Evolutionary conservation across 441 rosid species (phyloP), one percentile per base, ranked within the genome.

Genomic region (Melastoma candidum): DNA sequence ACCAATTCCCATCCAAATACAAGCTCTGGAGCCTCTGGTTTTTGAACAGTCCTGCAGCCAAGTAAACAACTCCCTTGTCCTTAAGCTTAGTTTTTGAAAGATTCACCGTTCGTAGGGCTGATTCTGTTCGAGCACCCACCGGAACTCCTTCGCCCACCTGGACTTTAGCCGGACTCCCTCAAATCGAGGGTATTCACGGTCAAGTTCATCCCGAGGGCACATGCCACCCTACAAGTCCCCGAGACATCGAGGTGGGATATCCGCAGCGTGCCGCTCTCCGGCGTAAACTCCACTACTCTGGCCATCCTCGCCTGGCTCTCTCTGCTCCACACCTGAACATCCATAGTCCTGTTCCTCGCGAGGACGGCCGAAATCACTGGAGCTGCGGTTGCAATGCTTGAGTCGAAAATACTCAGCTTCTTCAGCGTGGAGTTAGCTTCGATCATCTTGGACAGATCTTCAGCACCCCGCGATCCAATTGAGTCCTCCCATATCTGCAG

Each of bases 401-500:
- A 82, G 71, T 93, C 95, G 52, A 86, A 89, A 29, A 84, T 77
- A 13, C 87, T 89, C 77, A 86, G 49, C 26, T 79, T 65, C 63
- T 78, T 93, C 71, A 89, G 68, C 25, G 78, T 78, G 26, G 88
- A 84, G 74, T 93, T 88, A 2, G 63, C 78, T 80, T 89, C 93
- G 26, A 93, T 93, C 99, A 93, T 93, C 71, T 76, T 83, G 0
- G 96, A 81, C 17, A 93, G 84, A 73, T 93, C 96, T 72, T 93
- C 95, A 0, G 96, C 96, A n/a, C 96, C 97, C 68, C 71, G 83
- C 0, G 84, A 74, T 49, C 97, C 95, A 14, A 84, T 84, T 0
- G 96, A 89, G 63, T 89, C 96, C 43, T 93, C 95, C 96, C 95
- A 84, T 71, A 93, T 83, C 75, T 89, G 97, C 67, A 86, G 48